Conservation (phyloP, 257 asterid species). For the Solanum chmielewskii region DNA sequence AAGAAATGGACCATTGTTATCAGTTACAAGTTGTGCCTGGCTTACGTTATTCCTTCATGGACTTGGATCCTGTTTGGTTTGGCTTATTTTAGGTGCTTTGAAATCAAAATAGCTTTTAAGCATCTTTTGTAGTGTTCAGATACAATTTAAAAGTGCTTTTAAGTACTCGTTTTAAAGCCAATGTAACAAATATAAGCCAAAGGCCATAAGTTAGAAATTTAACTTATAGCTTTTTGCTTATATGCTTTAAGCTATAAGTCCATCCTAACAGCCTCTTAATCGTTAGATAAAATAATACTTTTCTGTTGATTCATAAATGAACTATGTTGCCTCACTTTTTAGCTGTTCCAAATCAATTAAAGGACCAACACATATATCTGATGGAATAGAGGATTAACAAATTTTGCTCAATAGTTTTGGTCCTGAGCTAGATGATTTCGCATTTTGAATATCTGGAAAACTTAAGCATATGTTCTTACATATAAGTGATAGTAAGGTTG, state of each 20-base stretch:
- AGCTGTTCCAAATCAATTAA: not conserved
- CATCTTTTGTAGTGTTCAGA: not conserved
- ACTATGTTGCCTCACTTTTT: not conserved
- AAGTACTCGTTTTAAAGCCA: not conserved
- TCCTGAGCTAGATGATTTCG: not conserved
- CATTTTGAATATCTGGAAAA: not conserved
- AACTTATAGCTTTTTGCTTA: not conserved
- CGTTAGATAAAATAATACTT: not conserved
- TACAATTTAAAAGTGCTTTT: not conserved
- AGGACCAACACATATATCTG: not conserved
- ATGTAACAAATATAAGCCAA: not conserved
- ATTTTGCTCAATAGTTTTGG: not conserved
- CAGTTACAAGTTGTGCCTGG: not conserved
- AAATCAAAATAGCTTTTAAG: not conserved
- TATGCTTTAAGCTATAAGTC: not conserved
- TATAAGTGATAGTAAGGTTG: not conserved
- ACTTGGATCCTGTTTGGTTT: not conserved
- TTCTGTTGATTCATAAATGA: not conserved
- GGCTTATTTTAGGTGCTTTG: not conserved
- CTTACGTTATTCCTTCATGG: not conserved
- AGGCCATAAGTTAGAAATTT: not conserved
- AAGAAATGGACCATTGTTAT: not conserved
- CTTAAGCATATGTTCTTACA: not conserved
- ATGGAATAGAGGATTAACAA: not conserved
- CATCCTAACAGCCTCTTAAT: not conserved